phyloP scores from a whole-genome alignment of 169 alveolate genomes.

The Plasmodium relictum region DNA sequence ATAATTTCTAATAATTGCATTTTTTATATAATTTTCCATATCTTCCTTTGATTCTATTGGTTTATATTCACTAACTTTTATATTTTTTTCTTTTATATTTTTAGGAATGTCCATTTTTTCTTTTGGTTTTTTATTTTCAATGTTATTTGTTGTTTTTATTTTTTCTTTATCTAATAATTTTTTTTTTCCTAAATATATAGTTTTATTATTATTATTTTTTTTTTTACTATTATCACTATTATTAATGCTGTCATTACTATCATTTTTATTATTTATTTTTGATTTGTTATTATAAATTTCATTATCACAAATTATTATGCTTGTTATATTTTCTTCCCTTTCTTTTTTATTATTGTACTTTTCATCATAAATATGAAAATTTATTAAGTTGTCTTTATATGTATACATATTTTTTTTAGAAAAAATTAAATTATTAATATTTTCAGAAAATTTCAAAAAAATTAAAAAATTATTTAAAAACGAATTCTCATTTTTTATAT shows the following conservation, averaged over 20 bases:
- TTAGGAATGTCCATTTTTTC: background rate
- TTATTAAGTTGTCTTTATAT: constrained; percentile 5
- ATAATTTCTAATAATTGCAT: constrained; percentile 8
- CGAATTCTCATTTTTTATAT: constrained; percentile 6
- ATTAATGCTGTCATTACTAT: background rate
- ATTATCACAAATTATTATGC: background rate
- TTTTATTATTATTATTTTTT: background rate
- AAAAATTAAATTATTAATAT: constrained; percentile 20
- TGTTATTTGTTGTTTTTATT: background rate
- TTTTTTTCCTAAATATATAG: background rate
- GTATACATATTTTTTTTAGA: background rate
- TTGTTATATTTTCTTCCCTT: background rate
- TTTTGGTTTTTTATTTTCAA: background rate
- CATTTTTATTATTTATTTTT: background rate
- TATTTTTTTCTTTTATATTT: background rate
- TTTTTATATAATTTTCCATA: constrained; percentile 4
- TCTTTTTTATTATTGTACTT: background rate
- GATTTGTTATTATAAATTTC: no score
- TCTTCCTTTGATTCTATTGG: background rate
- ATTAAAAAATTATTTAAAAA: constrained; percentile 30
- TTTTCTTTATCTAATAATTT: background rate
- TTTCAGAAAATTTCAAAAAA: constrained; percentile 11
- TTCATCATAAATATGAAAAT: constrained; percentile 1
- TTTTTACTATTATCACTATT: background rate
- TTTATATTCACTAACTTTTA: background rate